Percentiles rank a stretch among this genome's conserved stretches.
Evolutionary conservation across 805 yeast genomes (phyloP).

Genomic region (Priceomyces castillae): DNA sequence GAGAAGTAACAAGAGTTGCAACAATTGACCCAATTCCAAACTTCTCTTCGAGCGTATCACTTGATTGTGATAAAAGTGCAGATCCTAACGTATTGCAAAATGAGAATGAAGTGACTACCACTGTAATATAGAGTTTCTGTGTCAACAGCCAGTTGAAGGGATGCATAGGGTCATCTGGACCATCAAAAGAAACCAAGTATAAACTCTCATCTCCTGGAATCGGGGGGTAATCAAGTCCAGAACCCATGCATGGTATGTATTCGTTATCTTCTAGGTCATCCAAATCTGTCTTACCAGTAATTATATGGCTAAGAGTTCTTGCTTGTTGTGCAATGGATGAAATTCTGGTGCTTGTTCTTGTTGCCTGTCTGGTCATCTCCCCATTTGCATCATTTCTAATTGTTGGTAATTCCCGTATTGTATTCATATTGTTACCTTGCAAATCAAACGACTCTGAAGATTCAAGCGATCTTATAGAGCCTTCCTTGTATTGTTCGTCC

Average conservation of each 20-base stretch:
- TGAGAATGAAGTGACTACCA: constrained; percentile 3
- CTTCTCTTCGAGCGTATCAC: not conserved
- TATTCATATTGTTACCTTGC: not conserved
- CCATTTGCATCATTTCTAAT: not conserved
- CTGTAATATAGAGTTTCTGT: not conserved
- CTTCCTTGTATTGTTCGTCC: not conserved
- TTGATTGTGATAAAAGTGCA: constrained; percentile 1
- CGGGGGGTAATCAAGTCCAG: constrained; percentile 3
- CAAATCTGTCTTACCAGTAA: constrained; percentile 1
- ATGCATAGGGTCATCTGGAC: constrained; percentile 6
- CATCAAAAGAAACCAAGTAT: constrained; percentile 6
- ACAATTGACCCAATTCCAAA: constrained; percentile 57
- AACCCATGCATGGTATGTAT: constrained; percentile 1
- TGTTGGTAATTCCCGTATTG: too few relatives aligned
- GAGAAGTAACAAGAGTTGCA: constrained; percentile 65
- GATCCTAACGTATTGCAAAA: constrained; percentile 5
- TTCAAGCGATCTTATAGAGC: not conserved
- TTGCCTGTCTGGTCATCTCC: constrained; percentile 45
- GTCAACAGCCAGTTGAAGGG: constrained; percentile 4
- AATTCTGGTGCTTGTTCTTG: constrained; percentile 3
- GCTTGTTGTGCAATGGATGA: not conserved
- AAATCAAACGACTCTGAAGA: not conserved
- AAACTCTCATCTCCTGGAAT: constrained; percentile 2
- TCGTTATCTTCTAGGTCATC: not conserved
- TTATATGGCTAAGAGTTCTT: not conserved